Evolutionary conservation across 352 stramenopile genomes (phyloP).

Genomic region (Phytopythium sindhum): DNA sequence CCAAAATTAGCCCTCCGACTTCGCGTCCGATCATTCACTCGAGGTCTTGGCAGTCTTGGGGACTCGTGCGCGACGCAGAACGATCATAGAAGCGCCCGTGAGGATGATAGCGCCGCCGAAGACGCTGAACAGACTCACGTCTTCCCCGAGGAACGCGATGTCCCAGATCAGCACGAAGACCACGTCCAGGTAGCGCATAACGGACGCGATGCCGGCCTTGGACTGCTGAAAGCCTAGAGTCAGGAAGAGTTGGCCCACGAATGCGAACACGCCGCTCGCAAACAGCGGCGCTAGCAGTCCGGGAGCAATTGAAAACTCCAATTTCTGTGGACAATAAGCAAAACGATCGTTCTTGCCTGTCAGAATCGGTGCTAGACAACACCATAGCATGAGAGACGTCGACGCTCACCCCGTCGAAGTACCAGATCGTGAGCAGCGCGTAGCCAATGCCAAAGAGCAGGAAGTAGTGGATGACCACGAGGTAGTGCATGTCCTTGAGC

Average conservation of each 20-base stretch:
- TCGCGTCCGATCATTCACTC: constrained; percentile 5
- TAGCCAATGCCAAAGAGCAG: constrained; percentile 29
- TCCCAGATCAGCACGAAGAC: constrained; percentile 74
- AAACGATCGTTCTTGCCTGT: background rate
- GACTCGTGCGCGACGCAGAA: constrained; percentile 21
- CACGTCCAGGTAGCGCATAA: constrained; percentile 56
- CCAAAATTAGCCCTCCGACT: constrained; percentile 1
- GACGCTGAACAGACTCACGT: constrained; percentile 56
- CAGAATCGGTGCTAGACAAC: background rate
- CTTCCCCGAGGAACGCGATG: constrained; percentile 49
- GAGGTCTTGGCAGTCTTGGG: constrained; percentile 5
- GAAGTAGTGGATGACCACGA: constrained; percentile 46
- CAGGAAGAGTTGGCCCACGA: constrained; percentile 41
- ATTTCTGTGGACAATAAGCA: constrained; percentile 2
- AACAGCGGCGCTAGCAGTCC: constrained; percentile 7
- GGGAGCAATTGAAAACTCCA: constrained; percentile 12
- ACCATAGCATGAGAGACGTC: background rate
- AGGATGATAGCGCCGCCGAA: constrained; percentile 54
- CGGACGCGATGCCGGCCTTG: constrained; percentile 31
- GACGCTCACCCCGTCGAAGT: constrained; percentile 23
- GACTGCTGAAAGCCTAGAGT: constrained; percentile 53
- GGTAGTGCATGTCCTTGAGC: constrained; percentile 25
- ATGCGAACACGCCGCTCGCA: constrained; percentile 20
- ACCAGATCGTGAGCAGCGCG: constrained; percentile 26
- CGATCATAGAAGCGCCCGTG: constrained; percentile 45